These are phyloP conservation scores for Trichophyton benhamiae DNA, from an alignment of 2,329 filamentous ascomycete species.

Conservation along the genomic window DNA sequence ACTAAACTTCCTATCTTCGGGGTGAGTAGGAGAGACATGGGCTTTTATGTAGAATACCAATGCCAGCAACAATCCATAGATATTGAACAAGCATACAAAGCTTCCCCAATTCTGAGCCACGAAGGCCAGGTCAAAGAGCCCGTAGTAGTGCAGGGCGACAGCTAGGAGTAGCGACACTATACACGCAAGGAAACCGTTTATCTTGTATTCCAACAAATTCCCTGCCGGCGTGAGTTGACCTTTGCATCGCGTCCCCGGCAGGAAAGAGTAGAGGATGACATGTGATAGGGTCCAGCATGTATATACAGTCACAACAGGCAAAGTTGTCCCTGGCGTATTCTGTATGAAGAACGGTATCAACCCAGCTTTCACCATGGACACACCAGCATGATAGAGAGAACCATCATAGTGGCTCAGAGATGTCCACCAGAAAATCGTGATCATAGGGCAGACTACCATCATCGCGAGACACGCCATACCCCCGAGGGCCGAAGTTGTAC, in stretches of 20 bases:
- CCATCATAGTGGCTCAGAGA: not conserved
- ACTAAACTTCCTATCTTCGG: slow-evolving; percentile 34
- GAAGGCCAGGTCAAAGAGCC: slow-evolving; percentile 28
- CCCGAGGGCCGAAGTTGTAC: not conserved
- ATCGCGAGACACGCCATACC: not conserved
- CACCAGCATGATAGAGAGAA: not conserved
- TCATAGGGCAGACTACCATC: not conserved
- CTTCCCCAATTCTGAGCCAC: slow-evolving; percentile 34
- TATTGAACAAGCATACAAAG: slow-evolving; percentile 29
- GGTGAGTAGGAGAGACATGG: slow-evolving; percentile 28
- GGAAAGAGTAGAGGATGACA: slow-evolving; percentile 22
- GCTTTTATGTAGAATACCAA: slow-evolving; percentile 31
- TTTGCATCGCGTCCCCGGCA: slow-evolving; percentile 22
- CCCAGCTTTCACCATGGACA: not conserved
- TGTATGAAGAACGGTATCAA: not conserved
- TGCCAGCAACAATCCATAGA: slow-evolving; percentile 24
- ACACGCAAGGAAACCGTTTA: slow-evolving; percentile 35
- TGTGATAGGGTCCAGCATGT: slow-evolving; percentile 26
- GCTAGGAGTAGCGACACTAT: slow-evolving; percentile 28
- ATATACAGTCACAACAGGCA: slow-evolving; percentile 14
- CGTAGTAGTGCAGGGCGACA: slow-evolving; percentile 17
- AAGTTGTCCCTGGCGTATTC: not conserved
- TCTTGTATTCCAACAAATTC: slow-evolving; percentile 32
- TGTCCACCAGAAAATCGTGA: not conserved
- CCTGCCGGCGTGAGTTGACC: slow-evolving; percentile 36